phyloP scores from a whole-genome alignment of 768 basidiomycete species.

The Trametes cinnabarina region DNA sequence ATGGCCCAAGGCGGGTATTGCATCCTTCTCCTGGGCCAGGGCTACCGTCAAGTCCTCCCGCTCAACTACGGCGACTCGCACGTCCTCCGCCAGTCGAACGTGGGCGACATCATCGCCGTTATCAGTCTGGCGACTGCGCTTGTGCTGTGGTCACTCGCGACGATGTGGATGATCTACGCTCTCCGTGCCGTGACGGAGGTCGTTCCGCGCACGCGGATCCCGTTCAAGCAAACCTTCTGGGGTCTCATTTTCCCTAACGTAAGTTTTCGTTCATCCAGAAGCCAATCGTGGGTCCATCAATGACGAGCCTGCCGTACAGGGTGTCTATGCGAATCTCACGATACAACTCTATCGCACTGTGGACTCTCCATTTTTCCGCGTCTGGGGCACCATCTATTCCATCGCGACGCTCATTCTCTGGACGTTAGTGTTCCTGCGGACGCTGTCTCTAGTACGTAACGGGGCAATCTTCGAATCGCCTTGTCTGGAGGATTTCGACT shows the following conservation, averaged over 20 bases:
- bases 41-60: slow-evolving; percentile 40
- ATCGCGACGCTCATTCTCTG: slow-evolving; percentile 51
- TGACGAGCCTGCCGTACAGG: slow-evolving; percentile 32
- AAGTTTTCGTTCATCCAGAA: slow-evolving; percentile 21
- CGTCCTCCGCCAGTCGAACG: slow-evolving; percentile 35
- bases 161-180: slow-evolving; percentile 61
- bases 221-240: slow-evolving; percentile 63
- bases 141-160: slow-evolving; percentile 58
- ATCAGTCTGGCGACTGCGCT: slow-evolving; percentile 50
- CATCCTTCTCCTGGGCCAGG: slow-evolving; percentile 53
- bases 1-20: slow-evolving; percentile 65
- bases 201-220: slow-evolving; percentile 39
- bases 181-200: slow-evolving; percentile 47
- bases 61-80: slow-evolving; percentile 32
- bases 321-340: slow-evolving; percentile 68
- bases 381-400: slow-evolving; percentile 57
- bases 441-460: slow-evolving; percentile 34
- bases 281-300: not conserved
- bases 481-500: slow-evolving; percentile 34
- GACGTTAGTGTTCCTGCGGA: slow-evolving; percentile 46
- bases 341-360: slow-evolving; percentile 49
- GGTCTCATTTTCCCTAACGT: slow-evolving; percentile 72
- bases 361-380: slow-evolving; percentile 52
- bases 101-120: slow-evolving; percentile 43
- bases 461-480: slow-evolving; percentile 45